These are phyloP conservation scores for Backusella westeae DNA, from an alignment of 192 early-diverging fungal species.

Conservation along the genomic window DNA sequence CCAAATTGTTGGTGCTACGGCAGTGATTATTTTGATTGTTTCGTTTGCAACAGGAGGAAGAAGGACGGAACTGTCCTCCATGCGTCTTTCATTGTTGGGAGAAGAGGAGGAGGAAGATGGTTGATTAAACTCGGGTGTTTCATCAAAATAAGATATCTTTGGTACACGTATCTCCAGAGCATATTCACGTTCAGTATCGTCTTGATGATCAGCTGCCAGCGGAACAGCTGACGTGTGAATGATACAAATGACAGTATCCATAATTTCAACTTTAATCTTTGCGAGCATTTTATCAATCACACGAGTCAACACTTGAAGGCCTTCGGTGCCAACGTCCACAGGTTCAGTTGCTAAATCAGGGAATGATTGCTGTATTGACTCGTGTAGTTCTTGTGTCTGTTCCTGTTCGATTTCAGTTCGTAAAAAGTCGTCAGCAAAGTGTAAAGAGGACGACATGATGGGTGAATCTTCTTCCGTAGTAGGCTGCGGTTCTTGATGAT, in stretches of 20 bases:
- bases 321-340: constrained; percentile 47
- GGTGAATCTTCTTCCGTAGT: constrained; percentile 41
- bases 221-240: constrained; percentile 43
- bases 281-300: constrained; percentile 86
- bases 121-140: constrained; percentile 50
- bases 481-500: not conserved
- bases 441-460: constrained; percentile 77
- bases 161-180: constrained; percentile 52
- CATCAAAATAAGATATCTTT: constrained; percentile 53
- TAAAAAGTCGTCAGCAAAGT: constrained; percentile 88
- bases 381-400: constrained; percentile 60
- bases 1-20: constrained; percentile 50
- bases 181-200: constrained; percentile 36
- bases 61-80: constrained; percentile 34
- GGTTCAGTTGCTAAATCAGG: constrained; percentile 29
- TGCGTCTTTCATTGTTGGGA: not conserved
- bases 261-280: constrained; percentile 69
- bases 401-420: constrained; percentile 58
- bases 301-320: constrained; percentile 73
- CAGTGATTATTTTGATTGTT: constrained; percentile 50
- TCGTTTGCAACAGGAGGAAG: constrained; percentile 37
- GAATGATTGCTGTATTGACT: constrained; percentile 53
- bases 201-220: constrained; percentile 14
- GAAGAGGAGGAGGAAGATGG: not conserved
- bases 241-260: constrained; percentile 49